Evolutionary conservation across 768 basidiomycete genomes (phyloP).

Genomic region (Suillus luteus): DNA sequence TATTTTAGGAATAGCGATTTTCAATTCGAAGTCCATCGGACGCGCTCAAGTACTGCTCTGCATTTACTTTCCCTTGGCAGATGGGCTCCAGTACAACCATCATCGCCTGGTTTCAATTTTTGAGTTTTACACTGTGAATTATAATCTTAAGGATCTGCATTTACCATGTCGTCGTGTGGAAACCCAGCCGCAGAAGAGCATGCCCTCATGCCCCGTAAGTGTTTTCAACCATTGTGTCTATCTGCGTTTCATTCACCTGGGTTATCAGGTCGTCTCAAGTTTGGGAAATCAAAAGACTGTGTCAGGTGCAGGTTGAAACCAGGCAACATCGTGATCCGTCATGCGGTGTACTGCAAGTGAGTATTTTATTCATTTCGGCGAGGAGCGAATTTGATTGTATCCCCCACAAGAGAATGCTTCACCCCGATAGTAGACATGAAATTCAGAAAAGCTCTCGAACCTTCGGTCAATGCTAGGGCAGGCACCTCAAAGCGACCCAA

Average conservation of each 20-base stretch:
- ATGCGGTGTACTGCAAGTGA: conserved; percentile 86
- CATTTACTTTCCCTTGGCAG: not conserved
- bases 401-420: conserved; percentile 59
- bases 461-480: conserved; percentile 57
- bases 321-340: conserved; percentile 74
- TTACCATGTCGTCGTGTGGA: conserved; percentile 53
- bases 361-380: not conserved
- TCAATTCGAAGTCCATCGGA: no score
- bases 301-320: conserved; percentile 69
- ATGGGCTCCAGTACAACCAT: not conserved
- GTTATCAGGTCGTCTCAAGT: conserved; percentile 58
- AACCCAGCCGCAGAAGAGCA: conserved; percentile 62
- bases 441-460: conserved; percentile 67
- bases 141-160: not conserved
- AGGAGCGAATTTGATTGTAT: not conserved
- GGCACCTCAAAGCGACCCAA: conserved; percentile 58
- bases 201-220: conserved; percentile 69
- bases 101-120: not conserved
- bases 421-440: conserved; percentile 59
- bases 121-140: not conserved
- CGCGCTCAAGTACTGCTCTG: no score
- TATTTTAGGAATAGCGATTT: not conserved
- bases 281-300: conserved; percentile 66
- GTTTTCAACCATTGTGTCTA: not conserved
- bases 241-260: conserved; percentile 4